phyloP scores from a whole-genome alignment of 176 grass and related monocot species.

The Oryza australiensis region DNA sequence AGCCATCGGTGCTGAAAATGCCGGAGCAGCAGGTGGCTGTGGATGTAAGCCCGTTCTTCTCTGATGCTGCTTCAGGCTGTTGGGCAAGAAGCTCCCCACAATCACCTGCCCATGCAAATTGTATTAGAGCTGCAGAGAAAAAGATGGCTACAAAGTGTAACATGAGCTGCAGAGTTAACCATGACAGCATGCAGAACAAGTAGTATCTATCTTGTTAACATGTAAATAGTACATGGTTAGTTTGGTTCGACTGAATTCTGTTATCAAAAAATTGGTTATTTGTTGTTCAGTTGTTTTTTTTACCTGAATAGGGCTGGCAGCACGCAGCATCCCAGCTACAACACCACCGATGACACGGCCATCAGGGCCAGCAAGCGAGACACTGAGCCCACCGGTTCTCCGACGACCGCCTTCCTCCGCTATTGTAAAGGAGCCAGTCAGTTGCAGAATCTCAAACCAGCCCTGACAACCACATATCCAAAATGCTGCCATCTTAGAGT shows the following conservation, averaged over 20 bases:
- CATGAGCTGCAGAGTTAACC: neutral
- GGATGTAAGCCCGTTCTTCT: slow-evolving; percentile 47
- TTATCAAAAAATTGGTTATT: neutral
- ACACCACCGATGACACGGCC: slow-evolving; percentile 84
- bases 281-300: neutral
- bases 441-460: slow-evolving; percentile 82
- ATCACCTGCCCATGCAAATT: slow-evolving; percentile 56
- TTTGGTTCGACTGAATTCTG: neutral
- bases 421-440: slow-evolving; percentile 86
- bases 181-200: neutral
- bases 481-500: neutral
- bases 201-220: neutral
- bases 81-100: slow-evolving; percentile 87
- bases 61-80: slow-evolving; percentile 84
- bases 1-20: neutral
- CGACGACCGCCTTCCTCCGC: slow-evolving; percentile 65
- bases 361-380: slow-evolving; percentile 87
- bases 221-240: neutral
- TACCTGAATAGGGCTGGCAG: slow-evolving; percentile 97
- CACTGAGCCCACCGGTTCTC: slow-evolving; percentile 85
- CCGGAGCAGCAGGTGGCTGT: neutral
- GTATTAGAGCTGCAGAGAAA: neutral
- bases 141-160: neutral
- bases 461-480: slow-evolving; percentile 51
- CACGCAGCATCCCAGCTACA: slow-evolving; percentile 77